Evolutionary conservation across 768 basidiomycete species (phyloP).

Genomic region (Gymnopilus junonius): DNA sequence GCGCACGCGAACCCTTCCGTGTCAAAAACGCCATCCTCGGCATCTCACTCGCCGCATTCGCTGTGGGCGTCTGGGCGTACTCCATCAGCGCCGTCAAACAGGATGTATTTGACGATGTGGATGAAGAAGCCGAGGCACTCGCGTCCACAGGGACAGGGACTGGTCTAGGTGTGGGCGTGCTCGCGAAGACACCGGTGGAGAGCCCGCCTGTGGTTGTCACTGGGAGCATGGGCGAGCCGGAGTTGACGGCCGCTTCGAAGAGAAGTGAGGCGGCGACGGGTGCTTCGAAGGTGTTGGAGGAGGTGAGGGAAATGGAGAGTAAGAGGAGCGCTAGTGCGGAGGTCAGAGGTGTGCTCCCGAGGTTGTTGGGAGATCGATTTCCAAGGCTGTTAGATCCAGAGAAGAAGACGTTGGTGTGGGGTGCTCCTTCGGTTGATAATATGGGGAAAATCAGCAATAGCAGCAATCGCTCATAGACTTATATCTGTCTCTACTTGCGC

Average conservation of each 20-base stretch:
- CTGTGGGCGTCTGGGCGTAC: slow-evolving; percentile 85
- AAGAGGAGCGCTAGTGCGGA: neutral
- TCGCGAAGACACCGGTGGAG: slow-evolving; percentile 31
- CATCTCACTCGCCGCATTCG: slow-evolving; percentile 69
- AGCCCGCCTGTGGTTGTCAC: slow-evolving; percentile 17
- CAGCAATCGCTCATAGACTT: slow-evolving; percentile 17
- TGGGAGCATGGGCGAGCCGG: neutral
- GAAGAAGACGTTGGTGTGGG: slow-evolving; percentile 70
- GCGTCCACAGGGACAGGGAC: slow-evolving; percentile 36
- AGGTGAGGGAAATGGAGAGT: slow-evolving; percentile 7
- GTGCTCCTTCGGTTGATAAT: slow-evolving; percentile 71
- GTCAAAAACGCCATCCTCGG: slow-evolving; percentile 83
- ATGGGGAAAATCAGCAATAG: slow-evolving; percentile 47
- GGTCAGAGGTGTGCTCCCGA: slow-evolving; percentile 31
- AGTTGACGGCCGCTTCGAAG: neutral
- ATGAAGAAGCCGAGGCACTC: slow-evolving; percentile 73
- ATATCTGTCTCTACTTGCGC: neutral
- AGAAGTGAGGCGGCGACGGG: neutral
- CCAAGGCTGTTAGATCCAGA: slow-evolving; percentile 63
- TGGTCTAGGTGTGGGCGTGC: slow-evolving; percentile 11
- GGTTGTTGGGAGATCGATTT: slow-evolving; percentile 45
- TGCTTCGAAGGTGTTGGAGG: slow-evolving; percentile 1
- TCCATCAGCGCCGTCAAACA: slow-evolving; percentile 95
- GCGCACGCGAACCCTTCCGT: slow-evolving; percentile 86
- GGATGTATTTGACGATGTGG: slow-evolving; percentile 88